Percentiles rank a stretch among this genome's conserved stretches.
Conservation (phyloP, 83 land plant species). For the Isoetes engelmannii region DNA sequence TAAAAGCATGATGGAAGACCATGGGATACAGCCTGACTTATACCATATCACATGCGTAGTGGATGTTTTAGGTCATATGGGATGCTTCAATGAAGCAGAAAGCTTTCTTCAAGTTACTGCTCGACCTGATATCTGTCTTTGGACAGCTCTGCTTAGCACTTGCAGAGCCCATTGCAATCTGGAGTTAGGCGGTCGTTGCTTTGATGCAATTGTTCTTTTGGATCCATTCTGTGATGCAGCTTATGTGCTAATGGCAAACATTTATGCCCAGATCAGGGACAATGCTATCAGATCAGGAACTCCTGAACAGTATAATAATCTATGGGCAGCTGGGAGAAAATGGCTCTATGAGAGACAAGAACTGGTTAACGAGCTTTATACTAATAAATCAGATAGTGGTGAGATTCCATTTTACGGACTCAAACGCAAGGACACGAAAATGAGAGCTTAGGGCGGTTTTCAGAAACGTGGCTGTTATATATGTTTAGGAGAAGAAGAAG, state of each 20-base stretch:
- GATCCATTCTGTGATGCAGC: not conserved
- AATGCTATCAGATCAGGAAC: too few relatives aligned
- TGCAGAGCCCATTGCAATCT: not conserved
- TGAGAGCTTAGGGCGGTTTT: too few relatives aligned
- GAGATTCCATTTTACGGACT: too few relatives aligned
- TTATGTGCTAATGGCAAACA: conserved; percentile 1
- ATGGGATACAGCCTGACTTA: not conserved
- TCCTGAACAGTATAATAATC: too few relatives aligned
- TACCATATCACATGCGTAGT: not conserved
- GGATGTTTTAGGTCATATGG: not conserved
- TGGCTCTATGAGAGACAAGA: too few relatives aligned
- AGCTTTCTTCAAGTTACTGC: not conserved
- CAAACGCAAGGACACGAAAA: too few relatives aligned
- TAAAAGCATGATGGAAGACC: not conserved
- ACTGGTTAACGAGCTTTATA: too few relatives aligned
- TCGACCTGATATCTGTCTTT: not conserved
- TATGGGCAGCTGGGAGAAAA: too few relatives aligned
- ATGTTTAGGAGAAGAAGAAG: too few relatives aligned
- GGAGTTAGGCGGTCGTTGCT: not conserved
- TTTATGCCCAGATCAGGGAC: not conserved
- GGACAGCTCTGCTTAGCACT: not conserved
- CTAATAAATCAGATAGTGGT: too few relatives aligned
- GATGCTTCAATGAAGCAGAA: not conserved
- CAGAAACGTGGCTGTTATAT: too few relatives aligned
- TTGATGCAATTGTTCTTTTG: not conserved